phyloP scores from a whole-genome alignment of 176 grass and related monocot species.

The Avena insularis region DNA sequence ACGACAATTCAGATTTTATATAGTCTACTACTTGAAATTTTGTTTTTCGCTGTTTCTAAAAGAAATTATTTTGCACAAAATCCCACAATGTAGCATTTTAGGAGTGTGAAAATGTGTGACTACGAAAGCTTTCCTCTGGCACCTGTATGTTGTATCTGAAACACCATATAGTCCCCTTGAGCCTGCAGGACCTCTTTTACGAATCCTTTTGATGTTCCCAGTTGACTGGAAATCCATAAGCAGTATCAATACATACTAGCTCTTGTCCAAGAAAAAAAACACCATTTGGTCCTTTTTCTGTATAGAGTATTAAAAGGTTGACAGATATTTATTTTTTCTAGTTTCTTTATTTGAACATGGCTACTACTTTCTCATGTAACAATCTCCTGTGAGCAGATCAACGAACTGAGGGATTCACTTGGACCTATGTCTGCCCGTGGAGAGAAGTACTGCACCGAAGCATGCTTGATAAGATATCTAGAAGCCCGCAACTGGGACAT shows the following conservation, averaged over 20 bases:
- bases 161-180: not conserved
- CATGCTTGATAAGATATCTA: constrained; percentile 79
- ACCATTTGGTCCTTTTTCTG: not conserved
- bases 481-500: constrained; percentile 77
- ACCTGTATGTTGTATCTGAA: constrained; percentile 8
- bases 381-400: constrained; percentile 53
- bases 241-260: not conserved
- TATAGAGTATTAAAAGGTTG: not conserved
- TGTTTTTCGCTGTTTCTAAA: not conserved
- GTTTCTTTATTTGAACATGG: not conserved
- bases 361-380: not conserved
- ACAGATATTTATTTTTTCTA: not conserved
- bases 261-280: not conserved
- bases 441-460: constrained; percentile 60
- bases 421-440: constrained; percentile 55
- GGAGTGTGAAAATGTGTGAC: not conserved
- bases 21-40: not conserved
- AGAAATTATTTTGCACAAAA: constrained; percentile 12
- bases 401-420: constrained; percentile 65
- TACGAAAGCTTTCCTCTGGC: not conserved
- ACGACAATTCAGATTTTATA: not conserved
- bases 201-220: not conserved
- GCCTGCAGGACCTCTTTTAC: not conserved
- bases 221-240: not conserved
- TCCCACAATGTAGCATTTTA: not conserved